phyloP scores from a whole-genome alignment of 176 grass and related monocot genomes.

The Thinopyrum elongatum region DNA sequence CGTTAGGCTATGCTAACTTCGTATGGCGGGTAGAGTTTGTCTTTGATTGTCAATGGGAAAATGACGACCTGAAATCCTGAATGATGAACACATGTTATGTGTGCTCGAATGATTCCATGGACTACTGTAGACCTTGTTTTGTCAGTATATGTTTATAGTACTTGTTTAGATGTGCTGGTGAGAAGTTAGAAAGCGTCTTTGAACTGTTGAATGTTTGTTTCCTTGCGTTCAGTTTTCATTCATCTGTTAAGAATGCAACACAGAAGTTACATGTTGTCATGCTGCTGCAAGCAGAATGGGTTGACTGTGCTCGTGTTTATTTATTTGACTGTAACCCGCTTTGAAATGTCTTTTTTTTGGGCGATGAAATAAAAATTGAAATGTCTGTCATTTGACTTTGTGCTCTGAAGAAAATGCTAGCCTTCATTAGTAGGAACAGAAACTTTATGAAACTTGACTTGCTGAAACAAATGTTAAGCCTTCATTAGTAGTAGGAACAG shows the following conservation, averaged over 20 bases:
- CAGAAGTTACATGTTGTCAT: neutral
- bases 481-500: too few relatives aligned
- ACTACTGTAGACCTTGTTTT: neutral
- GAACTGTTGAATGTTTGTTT: neutral
- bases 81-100: neutral
- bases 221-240: neutral
- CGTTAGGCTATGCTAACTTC: neutral
- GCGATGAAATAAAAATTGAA: neutral
- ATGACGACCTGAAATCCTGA: neutral
- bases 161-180: neutral
- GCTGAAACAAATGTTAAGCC: too few relatives aligned
- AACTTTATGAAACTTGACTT: too few relatives aligned
- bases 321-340: neutral
- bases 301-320: neutral
- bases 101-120: neutral
- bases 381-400: neutral
- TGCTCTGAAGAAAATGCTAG: neutral
- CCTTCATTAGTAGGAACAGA: neutral
- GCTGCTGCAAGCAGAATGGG: neutral
- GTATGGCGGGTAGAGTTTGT: neutral
- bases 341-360: neutral
- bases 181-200: neutral
- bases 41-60: neutral
- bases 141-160: too few relatives aligned
- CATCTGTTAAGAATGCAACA: neutral